phyloP scores from a whole-genome alignment of 1,284 basidiomycete genomes.

The Rhizoctonia solani region DNA sequence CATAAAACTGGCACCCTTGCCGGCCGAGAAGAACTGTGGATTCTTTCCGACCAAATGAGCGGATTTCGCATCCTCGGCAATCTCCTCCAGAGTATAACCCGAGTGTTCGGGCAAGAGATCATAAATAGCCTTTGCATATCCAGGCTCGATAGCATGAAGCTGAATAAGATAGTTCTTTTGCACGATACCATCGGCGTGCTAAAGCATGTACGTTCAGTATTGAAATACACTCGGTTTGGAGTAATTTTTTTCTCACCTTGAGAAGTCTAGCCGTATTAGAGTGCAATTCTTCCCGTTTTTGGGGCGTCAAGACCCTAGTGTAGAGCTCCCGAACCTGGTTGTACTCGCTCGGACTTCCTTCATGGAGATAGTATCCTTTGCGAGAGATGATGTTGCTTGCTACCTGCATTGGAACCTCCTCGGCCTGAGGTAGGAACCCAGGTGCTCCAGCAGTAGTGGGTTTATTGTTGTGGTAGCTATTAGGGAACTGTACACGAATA shows the following conservation, averaged over 20 bases:
- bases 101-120: constrained; percentile 42
- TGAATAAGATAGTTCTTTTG: constrained; percentile 45
- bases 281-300: constrained; percentile 44
- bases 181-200: constrained; percentile 45
- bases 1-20: too few relatives aligned
- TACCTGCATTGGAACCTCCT: constrained; percentile 44
- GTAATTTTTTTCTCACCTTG: too few relatives aligned
- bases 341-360: constrained; percentile 45
- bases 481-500: constrained; percentile 41
- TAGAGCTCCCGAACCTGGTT: constrained; percentile 45
- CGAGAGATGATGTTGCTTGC: constrained; percentile 44
- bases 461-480: constrained; percentile 43
- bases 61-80: constrained; percentile 38
- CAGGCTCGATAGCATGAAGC: constrained; percentile 44
- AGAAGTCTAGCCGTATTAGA: constrained; percentile 45
- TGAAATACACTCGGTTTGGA: too few relatives aligned
- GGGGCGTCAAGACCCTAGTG: constrained; percentile 42
- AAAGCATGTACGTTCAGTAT: not conserved
- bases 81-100: constrained; percentile 42
- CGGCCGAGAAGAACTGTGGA: constrained; percentile 19
- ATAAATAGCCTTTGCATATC: constrained; percentile 44
- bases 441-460: constrained; percentile 42
- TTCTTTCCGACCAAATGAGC: constrained; percentile 38
- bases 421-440: constrained; percentile 41
- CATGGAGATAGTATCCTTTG: constrained; percentile 44